phyloP scores from a whole-genome alignment of 108 stramenopile genomes.

The Cyclotella cryptica region DNA sequence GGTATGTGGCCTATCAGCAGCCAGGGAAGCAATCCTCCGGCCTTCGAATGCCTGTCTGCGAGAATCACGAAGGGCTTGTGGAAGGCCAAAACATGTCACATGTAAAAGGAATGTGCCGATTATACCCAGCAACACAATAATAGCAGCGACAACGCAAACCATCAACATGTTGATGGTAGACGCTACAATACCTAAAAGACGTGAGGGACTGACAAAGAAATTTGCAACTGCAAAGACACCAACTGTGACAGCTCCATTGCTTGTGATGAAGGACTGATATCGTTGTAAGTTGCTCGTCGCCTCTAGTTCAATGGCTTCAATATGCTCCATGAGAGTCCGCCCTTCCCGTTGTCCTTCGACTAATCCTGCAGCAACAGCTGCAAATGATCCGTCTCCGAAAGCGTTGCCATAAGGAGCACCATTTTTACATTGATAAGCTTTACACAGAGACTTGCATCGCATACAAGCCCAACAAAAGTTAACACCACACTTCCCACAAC shows the following conservation, averaged over 20 bases:
- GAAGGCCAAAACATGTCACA: too few relatives aligned
- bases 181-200: not conserved
- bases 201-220: not conserved
- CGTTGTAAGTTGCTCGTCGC: slow-evolving; percentile 15
- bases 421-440: slow-evolving; percentile 59
- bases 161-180: not conserved
- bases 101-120: not conserved
- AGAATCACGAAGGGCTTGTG: too few relatives aligned
- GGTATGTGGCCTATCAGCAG: not conserved
- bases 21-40: too few relatives aligned
- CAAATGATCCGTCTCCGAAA: slow-evolving; percentile 29
- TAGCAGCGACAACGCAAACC: not conserved
- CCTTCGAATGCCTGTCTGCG: too few relatives aligned
- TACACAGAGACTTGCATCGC: slow-evolving; percentile 51
- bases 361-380: slow-evolving; percentile 21
- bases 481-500: slow-evolving; percentile 58
- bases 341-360: slow-evolving; percentile 23
- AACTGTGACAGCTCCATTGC: not conserved
- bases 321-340: slow-evolving; percentile 40
- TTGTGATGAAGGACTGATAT: slow-evolving; percentile 3
- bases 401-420: slow-evolving; percentile 73
- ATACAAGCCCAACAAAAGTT: slow-evolving; percentile 81
- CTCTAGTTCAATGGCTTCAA: slow-evolving; percentile 30
- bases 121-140: not conserved
- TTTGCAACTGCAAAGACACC: not conserved